Conservation (phyloP, 140 eudicot species). For the Anethum foeniculum region DNA sequence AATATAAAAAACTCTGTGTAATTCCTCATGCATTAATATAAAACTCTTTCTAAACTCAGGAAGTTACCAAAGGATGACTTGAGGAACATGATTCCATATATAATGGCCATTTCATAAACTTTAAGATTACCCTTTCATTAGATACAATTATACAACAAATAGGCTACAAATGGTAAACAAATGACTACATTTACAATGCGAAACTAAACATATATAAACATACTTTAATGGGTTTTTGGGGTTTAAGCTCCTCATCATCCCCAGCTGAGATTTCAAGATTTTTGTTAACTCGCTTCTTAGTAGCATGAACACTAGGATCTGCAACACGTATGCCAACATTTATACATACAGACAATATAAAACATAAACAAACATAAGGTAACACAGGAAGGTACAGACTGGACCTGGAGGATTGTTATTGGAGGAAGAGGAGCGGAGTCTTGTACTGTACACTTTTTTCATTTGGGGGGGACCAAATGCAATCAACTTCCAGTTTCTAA, state of each 20-base stretch:
- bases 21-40: too few relatives aligned
- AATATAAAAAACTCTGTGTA: too few relatives aligned
- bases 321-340: slow-evolving; percentile 7
- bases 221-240: slow-evolving; percentile 17
- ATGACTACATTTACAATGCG: neutral
- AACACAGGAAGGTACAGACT: slow-evolving; percentile 4
- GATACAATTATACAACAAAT: neutral
- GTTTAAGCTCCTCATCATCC: slow-evolving; percentile 22
- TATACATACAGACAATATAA: too few relatives aligned
- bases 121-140: neutral
- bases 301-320: slow-evolving; percentile 40
- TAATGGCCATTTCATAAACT: neutral
- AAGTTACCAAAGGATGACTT: too few relatives aligned
- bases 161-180: neutral
- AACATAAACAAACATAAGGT: neutral
- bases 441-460: slow-evolving; percentile 21
- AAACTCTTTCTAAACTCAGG: too few relatives aligned
- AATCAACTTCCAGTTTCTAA: slow-evolving; percentile 20
- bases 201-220: neutral
- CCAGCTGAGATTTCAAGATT: slow-evolving; percentile 22
- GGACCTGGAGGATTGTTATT: slow-evolving; percentile 24
- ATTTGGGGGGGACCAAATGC: slow-evolving; percentile 20
- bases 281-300: slow-evolving; percentile 42
- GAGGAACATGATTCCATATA: neutral
- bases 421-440: slow-evolving; percentile 13